Evolutionary conservation across 2,329 filamentous ascomycete species (phyloP), one percentile per base, ranked within the genome.

Genomic region (Fusarium scirpi): DNA sequence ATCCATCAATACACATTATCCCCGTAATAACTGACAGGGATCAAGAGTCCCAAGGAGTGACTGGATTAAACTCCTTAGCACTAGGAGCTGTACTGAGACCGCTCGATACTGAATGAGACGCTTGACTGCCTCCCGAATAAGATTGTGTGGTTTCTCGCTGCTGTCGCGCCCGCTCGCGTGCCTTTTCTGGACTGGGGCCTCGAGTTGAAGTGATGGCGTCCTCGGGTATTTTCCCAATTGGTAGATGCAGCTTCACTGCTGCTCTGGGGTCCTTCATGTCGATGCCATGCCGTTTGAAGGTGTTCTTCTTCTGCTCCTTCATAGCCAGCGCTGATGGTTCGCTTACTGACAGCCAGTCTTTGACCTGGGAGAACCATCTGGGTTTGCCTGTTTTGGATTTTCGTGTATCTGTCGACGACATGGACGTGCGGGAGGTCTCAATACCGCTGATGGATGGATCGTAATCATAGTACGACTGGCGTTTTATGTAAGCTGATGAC

Each of bases 251-350:
- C 70, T 85, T 86, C 25, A 77, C 80, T 30, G 79, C 82, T 12
- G 83, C 82, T 18, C 76, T 74, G 7, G 84, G 83, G 48, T 86
- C 83, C 25, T 81, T 79, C 47, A 76, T 76, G 20, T 82, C 75
- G 53, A 86, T 75, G 22, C 83, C 84, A n/a, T 83, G 81, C 44
- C 78, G 82, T 48, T 80, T 78, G 66, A 80, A 86, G 2, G 80
- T 77, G 16, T 80, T 78, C 55, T 78, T 81, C 70, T 82, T 84
- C 66, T 85, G 83, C 16, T 82, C 75, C 68, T 82, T 84, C 69
- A 86, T 78, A 2, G 84, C 85, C 46, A 85, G 82, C 3, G 80
- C 79, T 1, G 85, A 86, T 13, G 85, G 85, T 66, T 87, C 85
- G 49, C 82, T 84, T 24, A 81, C 79, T 3, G 79, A 79, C 10